phyloP scores from a whole-genome alignment of 2,329 filamentous ascomycete genomes.

The Trichoderma asperellum region DNA sequence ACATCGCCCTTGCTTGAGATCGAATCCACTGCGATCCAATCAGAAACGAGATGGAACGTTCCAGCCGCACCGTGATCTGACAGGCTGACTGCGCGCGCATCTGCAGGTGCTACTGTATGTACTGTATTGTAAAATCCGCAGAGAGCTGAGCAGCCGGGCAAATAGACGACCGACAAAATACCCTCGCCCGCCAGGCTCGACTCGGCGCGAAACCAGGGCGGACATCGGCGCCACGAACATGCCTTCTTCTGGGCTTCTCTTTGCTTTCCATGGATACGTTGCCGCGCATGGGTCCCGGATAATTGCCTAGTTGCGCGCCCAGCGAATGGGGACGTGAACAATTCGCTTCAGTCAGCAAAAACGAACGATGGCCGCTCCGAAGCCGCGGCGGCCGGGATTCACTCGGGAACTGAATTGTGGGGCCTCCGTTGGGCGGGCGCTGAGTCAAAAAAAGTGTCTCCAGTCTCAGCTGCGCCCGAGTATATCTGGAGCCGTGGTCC shows the following conservation, averaged over 20 bases:
- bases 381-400: background rate
- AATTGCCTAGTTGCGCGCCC: background rate
- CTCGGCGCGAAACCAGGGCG: background rate
- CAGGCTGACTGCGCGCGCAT: background rate
- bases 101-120: background rate
- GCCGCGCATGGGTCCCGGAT: background rate
- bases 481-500: background rate
- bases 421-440: background rate
- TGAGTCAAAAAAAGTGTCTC: background rate
- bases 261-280: background rate
- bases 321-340: background rate
- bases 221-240: background rate
- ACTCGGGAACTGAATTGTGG: background rate
- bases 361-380: background rate
- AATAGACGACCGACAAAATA: background rate
- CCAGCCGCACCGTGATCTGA: background rate
- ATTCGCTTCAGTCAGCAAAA: background rate
- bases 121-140: too few species aligned
- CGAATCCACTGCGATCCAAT: background rate
- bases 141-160: too few species aligned
- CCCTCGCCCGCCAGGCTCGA: background rate
- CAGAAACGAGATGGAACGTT: background rate
- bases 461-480: background rate
- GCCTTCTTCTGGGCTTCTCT: background rate
- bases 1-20: background rate